These are phyloP conservation scores for Vigna angularis DNA, from an alignment of 306 rosid species.

Conservation along the genomic window DNA sequence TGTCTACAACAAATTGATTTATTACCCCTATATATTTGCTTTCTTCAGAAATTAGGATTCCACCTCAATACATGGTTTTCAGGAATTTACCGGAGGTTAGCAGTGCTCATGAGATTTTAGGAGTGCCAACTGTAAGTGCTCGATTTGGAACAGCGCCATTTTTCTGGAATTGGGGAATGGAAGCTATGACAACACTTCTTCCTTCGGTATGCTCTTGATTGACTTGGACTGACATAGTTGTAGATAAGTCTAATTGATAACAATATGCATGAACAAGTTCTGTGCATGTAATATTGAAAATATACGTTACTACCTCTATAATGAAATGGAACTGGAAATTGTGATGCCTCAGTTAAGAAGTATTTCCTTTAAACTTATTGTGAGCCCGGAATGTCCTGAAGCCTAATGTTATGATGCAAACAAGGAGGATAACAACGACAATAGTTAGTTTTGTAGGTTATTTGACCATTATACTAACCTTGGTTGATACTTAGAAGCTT, in stretches of 20 bases:
- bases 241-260: slow-evolving; percentile 30
- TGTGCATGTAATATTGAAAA: neutral
- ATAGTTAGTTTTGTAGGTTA: neutral
- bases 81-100: slow-evolving; percentile 97
- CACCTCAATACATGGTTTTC: slow-evolving; percentile 51
- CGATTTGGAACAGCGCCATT: slow-evolving; percentile 95
- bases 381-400: slow-evolving; percentile 3
- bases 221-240: slow-evolving; percentile 24
- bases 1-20: slow-evolving; percentile 31
- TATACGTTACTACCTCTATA: neutral
- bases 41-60: slow-evolving; percentile 45
- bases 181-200: slow-evolving; percentile 74
- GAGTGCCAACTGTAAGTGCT: slow-evolving; percentile 94
- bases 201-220: slow-evolving; percentile 60
- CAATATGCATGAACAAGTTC: slow-evolving; percentile 30
- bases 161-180: slow-evolving; percentile 99
- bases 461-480: slow-evolving; percentile 24
- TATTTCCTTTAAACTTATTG: slow-evolving; percentile 8
- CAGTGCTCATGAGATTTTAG: slow-evolving; percentile 83
- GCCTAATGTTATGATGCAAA: slow-evolving; percentile 21
- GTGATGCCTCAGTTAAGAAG: neutral
- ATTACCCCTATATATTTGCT: slow-evolving; percentile 44
- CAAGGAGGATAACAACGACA: slow-evolving; percentile 3
- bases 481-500: neutral
- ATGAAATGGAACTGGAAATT: neutral